Conservation (phyloP, 257 asterid species). For the Fraxinus excelsior region DNA sequence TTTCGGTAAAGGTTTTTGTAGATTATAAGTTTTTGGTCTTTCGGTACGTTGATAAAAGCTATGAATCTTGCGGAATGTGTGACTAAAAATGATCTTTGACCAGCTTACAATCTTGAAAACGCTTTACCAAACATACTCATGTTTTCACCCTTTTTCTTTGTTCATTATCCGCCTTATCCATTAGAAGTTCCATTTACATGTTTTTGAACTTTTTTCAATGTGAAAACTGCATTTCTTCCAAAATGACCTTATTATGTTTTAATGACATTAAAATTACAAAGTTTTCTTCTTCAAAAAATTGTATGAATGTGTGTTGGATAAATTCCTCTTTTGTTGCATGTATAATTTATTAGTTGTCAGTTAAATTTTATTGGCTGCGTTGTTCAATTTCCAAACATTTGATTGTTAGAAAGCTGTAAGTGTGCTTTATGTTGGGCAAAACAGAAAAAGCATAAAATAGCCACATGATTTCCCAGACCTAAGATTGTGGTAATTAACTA, state of each 20-base stretch:
- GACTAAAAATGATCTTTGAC: too few relatives aligned
- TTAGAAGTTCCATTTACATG: slow-evolving; percentile 12
- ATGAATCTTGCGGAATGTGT: too few relatives aligned
- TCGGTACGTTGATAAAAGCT: too few relatives aligned
- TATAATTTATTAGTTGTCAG: slow-evolving; percentile 9
- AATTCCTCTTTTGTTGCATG: not conserved
- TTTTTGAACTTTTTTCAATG: not conserved
- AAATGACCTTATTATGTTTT: not conserved
- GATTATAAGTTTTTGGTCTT: too few relatives aligned
- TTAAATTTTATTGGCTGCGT: slow-evolving; percentile 7
- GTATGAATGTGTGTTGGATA: not conserved
- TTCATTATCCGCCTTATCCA: not conserved
- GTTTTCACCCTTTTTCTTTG: slow-evolving; percentile 15
- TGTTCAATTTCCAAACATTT: slow-evolving; percentile 10
- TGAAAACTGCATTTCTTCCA: not conserved
- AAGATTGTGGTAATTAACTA: too few relatives aligned
- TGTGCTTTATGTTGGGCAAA: too few relatives aligned
- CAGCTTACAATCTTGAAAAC: too few relatives aligned
- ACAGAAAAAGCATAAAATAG: too few relatives aligned
- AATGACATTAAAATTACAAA: not conserved
- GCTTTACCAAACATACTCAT: too few relatives aligned
- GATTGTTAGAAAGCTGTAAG: slow-evolving; percentile 10
- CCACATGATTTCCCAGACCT: too few relatives aligned
- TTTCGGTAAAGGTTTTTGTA: too few relatives aligned
- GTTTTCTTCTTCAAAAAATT: not conserved